Percentiles rank a stretch among this genome's conserved stretches.
phyloP scores from a whole-genome alignment of 2,329 filamentous ascomycete genomes.

The Pyricularia grisea region DNA sequence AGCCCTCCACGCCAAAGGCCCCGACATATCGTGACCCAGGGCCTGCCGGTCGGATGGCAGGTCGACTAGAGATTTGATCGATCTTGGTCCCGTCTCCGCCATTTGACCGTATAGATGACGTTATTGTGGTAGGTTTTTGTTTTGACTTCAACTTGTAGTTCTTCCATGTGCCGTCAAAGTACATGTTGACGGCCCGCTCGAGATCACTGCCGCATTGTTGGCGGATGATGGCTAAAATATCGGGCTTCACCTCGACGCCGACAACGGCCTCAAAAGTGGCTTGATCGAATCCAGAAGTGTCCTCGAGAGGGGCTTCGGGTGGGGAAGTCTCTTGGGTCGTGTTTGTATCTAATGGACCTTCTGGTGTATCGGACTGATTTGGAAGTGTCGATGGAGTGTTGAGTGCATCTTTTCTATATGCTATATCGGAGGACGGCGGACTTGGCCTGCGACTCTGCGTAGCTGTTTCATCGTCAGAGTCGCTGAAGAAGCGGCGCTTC shows the following conservation, averaged over 20 bases:
- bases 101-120: not conserved
- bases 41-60: not conserved
- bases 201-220: constrained; percentile 46
- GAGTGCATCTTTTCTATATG: not conserved
- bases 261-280: constrained; percentile 50
- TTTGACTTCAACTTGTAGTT: constrained; percentile 25
- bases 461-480: constrained; percentile 1
- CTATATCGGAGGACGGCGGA: not conserved
- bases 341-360: not conserved
- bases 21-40: constrained; percentile 64
- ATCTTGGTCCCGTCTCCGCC: not conserved
- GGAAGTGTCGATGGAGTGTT: not conserved
- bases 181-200: constrained; percentile 59
- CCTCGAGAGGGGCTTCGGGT: not conserved
- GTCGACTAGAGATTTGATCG: not conserved
- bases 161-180: constrained; percentile 60
- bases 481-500: constrained; percentile 18
- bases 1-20: constrained; percentile 83
- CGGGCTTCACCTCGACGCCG: constrained; percentile 42
- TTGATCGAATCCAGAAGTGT: constrained; percentile 39
- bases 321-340: not conserved
- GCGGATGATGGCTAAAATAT: constrained; percentile 40
- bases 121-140: not conserved
- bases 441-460: not conserved
- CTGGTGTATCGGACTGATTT: not conserved